Evolutionary conservation across 257 asterid species (phyloP), one percentile per base, ranked within the genome.

Genomic region (Ocimum tenuiflorum): DNA sequence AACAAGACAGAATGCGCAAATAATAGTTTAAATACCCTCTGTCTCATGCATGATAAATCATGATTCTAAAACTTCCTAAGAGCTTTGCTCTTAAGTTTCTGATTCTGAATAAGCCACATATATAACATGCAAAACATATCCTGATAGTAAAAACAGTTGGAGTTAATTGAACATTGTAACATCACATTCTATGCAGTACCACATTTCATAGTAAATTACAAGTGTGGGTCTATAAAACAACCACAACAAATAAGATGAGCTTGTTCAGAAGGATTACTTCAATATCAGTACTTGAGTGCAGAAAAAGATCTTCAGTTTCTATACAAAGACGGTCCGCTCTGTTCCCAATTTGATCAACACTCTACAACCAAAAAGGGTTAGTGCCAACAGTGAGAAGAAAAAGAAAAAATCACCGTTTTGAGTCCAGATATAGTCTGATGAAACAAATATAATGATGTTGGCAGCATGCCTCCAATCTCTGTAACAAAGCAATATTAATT

Each of bases 261-360:
- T 50, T 18, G 72, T 36, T 41, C 61, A 63, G 67, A 68, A 63
- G 69, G 38, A 64, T 76, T 54, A 88, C 97, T 97, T 94, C 96
- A 70, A 90, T 68, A 80, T 90, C 91, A 73, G 97, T 94, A 82
- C 95, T 90, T 23, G 99, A 79, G 71, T 81, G 78, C 69, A 94
- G 79, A 78, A 65, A 94, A 59, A 90, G 83, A 55, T 81, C 87
- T 53, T 74, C 85, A 18, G 92, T 61, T 51, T 70, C 79, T 76
- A 90, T 86, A 69, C 69, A 57, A 84, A 88, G 80, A 67, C 99
- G 96, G 62, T 83, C 91, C 72, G 97, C 97, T 81, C 97, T 83
- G 67, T 86, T 81, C 50, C 89, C 95, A 78, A 94, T 91, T 82
- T 88, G 99, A 75, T 90, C 97, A 73, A 94, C 81, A 77, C 99